These are phyloP conservation scores for Hypoxylon perforatum DNA, from an alignment of 495 filamentous ascomycete species.

Conservation along the genomic window DNA sequence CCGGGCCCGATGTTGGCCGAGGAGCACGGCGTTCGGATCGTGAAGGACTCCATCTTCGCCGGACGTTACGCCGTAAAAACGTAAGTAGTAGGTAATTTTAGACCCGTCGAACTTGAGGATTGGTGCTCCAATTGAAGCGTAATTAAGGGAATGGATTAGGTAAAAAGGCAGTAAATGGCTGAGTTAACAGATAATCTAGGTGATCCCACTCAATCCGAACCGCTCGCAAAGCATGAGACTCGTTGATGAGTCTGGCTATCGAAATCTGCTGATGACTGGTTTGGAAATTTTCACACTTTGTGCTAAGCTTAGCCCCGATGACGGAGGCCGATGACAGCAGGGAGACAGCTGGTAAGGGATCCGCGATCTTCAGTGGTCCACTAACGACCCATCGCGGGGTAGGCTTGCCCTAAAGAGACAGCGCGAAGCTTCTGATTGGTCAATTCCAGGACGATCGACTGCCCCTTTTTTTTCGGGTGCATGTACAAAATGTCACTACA, in stretches of 20 bases:
- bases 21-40: constrained; percentile 81
- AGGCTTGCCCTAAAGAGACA: constrained; percentile 35
- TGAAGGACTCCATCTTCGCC: constrained; percentile 59
- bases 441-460: no score
- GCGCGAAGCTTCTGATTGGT: constrained; percentile 24
- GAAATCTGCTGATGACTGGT: constrained; percentile 20
- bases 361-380: not conserved
- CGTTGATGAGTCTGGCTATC: constrained; percentile 14
- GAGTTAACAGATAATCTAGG: not conserved
- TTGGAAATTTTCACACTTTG: constrained; percentile 37
- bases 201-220: not conserved
- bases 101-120: not conserved
- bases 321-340: constrained; percentile 19
- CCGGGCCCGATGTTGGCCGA: constrained; percentile 96
- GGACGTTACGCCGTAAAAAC: not conserved
- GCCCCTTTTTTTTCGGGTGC: no score
- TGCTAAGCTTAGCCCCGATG: constrained; percentile 36
- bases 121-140: not conserved
- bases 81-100: no score
- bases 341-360: no score
- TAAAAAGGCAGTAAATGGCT: not conserved
- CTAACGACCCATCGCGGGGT: constrained; percentile 33
- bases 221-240: not conserved
- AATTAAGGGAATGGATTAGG: not conserved
- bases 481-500: no score